Percentiles rank a stretch among this genome's conserved stretches.
Conservation (phyloP, 495 filamentous ascomycete species). For the Aspergillus incahuasiensis region DNA sequence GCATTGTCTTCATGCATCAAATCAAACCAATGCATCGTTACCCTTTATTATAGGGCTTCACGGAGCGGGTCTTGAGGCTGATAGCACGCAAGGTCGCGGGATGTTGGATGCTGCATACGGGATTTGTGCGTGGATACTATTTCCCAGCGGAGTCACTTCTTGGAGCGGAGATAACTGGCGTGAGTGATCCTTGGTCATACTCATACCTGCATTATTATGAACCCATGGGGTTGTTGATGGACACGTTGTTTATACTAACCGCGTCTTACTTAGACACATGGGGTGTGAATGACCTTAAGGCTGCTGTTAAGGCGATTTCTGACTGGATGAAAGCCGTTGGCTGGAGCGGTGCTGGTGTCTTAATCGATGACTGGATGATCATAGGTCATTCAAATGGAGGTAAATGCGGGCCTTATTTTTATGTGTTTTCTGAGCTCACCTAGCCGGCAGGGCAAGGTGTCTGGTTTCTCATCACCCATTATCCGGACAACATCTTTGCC, state of each 20-base stretch:
- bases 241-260: neutral
- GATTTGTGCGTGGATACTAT: constrained; percentile 52
- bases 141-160: constrained; percentile 55
- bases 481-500: constrained; percentile 53
- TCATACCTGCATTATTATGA: no score
- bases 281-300: constrained; percentile 55
- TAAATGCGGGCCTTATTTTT: neutral
- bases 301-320: constrained; percentile 45
- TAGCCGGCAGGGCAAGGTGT: constrained; percentile 43
- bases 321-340: constrained; percentile 44
- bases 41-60: constrained; percentile 35
- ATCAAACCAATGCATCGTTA: neutral
- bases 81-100: constrained; percentile 40
- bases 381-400: constrained; percentile 58
- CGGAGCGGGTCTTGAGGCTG: constrained; percentile 55
- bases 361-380: constrained; percentile 48
- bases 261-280: constrained; percentile 39
- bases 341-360: constrained; percentile 45
- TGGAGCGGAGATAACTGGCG: constrained; percentile 65
- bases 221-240: no score
- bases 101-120: constrained; percentile 47
- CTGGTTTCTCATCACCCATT: constrained; percentile 56
- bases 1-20: neutral
- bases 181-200: constrained; percentile 33
- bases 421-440: constrained; percentile 8